Evolutionary conservation across 208 protist genomes (phyloP), one percentile per base, ranked within the genome.

Genomic region (Leishmania martiniquensis): DNA sequence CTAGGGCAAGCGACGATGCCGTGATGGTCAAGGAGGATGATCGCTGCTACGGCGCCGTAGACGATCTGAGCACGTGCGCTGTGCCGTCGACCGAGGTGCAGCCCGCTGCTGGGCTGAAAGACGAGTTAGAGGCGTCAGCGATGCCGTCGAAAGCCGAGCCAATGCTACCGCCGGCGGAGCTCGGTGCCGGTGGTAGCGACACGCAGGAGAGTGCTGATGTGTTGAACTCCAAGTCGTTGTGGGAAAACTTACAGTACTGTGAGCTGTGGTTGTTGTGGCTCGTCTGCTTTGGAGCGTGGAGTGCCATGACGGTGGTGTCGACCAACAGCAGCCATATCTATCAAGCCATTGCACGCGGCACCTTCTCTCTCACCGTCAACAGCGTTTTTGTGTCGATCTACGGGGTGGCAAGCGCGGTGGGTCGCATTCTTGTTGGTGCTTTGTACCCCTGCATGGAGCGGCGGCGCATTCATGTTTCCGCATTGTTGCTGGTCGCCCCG

Each of bases 241-340:
- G 60, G 60, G 75, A 78, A 17, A 96, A 96, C 75, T 32, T 96
- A 52, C 83, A 55, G 9, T 75, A 88, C 72, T 66, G 82, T 32
- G 92, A 96, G 42, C 67, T 96, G 55, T 95, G 92, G 92, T 66
- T 96, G n/a, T 79, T 96, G 89, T 96, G 92, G 92, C 88, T 84
- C n/a, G 84, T 94, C 37, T 96, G 89, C 73, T 87, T 96, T 51
- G 90, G 85, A 1, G 80, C 85, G 67, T 96, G 92, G 92, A 87
- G 92, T 63, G 81, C 87, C 66, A 91, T 90, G 81, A 96, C 92
- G 57, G 73, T 96, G 44, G 86, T 95, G 39, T 92, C 89, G 4
- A 87, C 89, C 42, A 94, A 96, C 84, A 94, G 90, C 82, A 90
- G 80, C 20, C 88, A 92, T 65, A 92, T 96, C 45, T 96, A 96